Evolutionary conservation across 805 yeast genomes (phyloP).

Genomic region (Suhomyces faveliae): DNA sequence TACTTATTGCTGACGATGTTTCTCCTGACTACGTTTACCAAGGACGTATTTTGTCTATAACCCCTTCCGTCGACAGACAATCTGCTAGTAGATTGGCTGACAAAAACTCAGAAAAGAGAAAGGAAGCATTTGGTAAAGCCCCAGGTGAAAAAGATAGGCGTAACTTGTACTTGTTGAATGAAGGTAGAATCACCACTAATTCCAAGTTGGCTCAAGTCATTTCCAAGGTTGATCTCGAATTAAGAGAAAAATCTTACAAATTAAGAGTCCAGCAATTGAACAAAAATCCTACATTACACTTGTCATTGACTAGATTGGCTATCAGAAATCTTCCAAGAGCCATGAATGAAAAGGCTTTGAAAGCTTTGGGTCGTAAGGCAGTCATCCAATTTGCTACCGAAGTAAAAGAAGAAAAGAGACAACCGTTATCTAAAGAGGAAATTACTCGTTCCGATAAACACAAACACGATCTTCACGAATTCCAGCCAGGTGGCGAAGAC

Average conservation of each 20-base stretch:
- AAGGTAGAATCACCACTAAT: constrained; percentile 83
- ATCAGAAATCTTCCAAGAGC: constrained; percentile 91
- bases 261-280: constrained; percentile 86
- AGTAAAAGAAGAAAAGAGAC: constrained; percentile 71
- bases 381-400: constrained; percentile 93
- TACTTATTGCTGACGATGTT: constrained; percentile 89
- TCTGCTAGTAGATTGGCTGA: constrained; percentile 75
- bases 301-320: constrained; percentile 93
- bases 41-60: constrained; percentile 82
- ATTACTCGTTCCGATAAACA: constrained; percentile 71
- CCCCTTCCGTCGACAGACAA: constrained; percentile 83
- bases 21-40: constrained; percentile 85
- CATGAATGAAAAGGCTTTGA: constrained; percentile 82
- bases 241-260: constrained; percentile 84
- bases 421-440: constrained; percentile 88
- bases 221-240: constrained; percentile 71
- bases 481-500: constrained; percentile 32
- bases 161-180: constrained; percentile 81
- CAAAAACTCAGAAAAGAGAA: constrained; percentile 68
- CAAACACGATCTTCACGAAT: constrained; percentile 44
- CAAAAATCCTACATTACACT: constrained; percentile 86
- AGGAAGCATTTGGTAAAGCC: constrained; percentile 74
- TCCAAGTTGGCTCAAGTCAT: constrained; percentile 75
- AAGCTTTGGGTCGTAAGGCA: constrained; percentile 91
- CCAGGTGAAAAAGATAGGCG: constrained; percentile 81